These are phyloP conservation scores for Didymella arachidicola DNA, from an alignment of 2,329 filamentous ascomycete species.

Conservation along the genomic window DNA sequence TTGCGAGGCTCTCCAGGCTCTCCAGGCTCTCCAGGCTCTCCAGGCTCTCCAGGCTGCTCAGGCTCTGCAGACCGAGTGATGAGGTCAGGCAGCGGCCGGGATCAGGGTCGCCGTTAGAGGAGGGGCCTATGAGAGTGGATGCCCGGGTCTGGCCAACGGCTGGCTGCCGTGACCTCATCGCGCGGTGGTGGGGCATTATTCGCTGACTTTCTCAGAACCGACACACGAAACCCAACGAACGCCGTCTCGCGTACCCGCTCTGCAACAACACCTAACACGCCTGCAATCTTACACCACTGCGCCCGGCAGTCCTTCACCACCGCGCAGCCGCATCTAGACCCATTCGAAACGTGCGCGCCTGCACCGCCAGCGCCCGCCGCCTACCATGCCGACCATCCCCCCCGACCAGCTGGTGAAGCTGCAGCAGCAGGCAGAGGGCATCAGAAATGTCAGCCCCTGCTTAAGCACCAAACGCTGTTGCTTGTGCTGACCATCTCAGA, in stretches of 20 bases:
- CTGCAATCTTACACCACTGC: neutral
- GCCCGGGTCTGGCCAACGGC: neutral
- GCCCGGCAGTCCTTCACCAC: conserved; percentile 13
- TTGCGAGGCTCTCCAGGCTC: neutral
- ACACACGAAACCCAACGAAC: conserved; percentile 7
- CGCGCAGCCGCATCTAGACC: neutral
- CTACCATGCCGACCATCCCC: conserved; percentile 84
- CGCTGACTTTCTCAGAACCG: conserved; percentile 7
- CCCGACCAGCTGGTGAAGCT: conserved; percentile 90
- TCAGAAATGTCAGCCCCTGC: conserved; percentile 78
- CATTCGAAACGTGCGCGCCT: conserved; percentile 5
- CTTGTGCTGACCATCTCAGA: conserved; percentile 54
- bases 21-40: no score
- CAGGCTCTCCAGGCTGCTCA: no score
- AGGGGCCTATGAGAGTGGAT: conserved; percentile 6
- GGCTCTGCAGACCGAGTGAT: neutral
- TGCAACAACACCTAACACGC: neutral
- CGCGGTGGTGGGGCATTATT: conserved; percentile 10
- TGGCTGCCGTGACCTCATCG: conserved; percentile 16
- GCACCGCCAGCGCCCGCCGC: conserved; percentile 3
- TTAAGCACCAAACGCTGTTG: neutral
- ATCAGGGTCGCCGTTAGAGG: neutral
- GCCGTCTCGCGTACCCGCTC: neutral
- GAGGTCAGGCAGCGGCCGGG: conserved; percentile 5
- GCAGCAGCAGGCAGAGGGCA: conserved; percentile 84